Evolutionary conservation across 106 monocot species (phyloP).

Genomic region (Acorus calamus): DNA sequence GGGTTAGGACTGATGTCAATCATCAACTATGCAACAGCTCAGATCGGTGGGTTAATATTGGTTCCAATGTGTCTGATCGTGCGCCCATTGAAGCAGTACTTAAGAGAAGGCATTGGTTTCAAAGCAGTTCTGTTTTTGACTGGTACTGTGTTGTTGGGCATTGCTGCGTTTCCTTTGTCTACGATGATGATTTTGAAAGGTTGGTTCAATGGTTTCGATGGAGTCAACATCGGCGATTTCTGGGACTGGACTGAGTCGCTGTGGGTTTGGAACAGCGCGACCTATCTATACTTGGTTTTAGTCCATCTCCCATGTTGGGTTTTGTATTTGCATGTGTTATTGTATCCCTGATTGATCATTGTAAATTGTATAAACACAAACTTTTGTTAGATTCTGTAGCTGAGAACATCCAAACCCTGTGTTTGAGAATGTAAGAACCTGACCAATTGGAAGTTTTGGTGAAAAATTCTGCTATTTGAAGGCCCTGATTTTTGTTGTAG

Average conservation of each 20-base stretch:
- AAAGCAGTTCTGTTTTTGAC: conserved; percentile 4
- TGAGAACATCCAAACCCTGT: conserved; percentile 10
- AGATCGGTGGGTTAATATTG: conserved; percentile 63
- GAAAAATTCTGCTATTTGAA: too few relatives aligned
- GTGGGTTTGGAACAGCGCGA: conserved; percentile 86
- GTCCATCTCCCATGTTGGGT: conserved; percentile 93
- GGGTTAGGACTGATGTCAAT: conserved; percentile 83
- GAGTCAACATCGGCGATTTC: conserved; percentile 27
- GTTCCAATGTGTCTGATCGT: conserved; percentile 68
- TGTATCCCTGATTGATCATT: conserved; percentile 40
- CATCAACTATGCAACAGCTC: conserved; percentile 84
- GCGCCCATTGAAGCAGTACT: conserved; percentile 32
- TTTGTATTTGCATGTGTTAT: conserved; percentile 51
- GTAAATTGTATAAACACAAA: too few relatives aligned
- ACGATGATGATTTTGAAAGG: conserved; percentile 31
- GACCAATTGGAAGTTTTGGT: not conserved
- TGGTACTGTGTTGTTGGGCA: conserved; percentile 23
- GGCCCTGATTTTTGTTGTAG: too few relatives aligned
- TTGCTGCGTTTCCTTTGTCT: conserved; percentile 50
- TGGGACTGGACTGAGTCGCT: conserved; percentile 59
- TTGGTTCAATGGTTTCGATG: conserved; percentile 23
- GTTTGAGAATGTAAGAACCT: conserved; percentile 19
- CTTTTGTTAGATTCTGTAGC: too few relatives aligned
- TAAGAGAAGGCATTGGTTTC: too few relatives aligned
- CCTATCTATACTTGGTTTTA: conserved; percentile 59